Conservation (phyloP, 139 green algal genomes). For the Astrephomene gubernaculifera region DNA sequence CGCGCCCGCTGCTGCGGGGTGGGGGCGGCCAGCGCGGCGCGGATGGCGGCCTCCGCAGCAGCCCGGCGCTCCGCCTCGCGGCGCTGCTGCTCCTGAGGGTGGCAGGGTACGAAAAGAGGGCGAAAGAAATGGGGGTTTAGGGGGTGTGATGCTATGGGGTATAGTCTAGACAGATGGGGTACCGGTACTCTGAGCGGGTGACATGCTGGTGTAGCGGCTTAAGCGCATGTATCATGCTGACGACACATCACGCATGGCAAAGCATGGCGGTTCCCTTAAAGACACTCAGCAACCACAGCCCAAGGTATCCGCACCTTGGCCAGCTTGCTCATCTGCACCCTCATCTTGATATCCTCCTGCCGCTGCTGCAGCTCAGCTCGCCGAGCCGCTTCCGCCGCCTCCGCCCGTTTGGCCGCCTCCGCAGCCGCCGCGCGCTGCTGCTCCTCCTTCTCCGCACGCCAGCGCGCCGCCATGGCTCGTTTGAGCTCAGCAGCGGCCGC, state of each 20-base stretch:
- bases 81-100: slow-evolving; percentile 37
- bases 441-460: slow-evolving; percentile 33
- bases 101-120: too few relatives aligned
- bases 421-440: slow-evolving; percentile 16
- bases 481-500: neutral
- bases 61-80: slow-evolving; percentile 29
- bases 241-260: too few relatives aligned
- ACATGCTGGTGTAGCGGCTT: too few relatives aligned
- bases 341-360: slow-evolving; percentile 16
- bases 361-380: slow-evolving; percentile 30
- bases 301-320: slow-evolving; percentile 46
- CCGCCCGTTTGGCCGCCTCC: neutral
- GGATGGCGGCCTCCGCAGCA: slow-evolving; percentile 22
- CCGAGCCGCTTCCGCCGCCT: neutral
- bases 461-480: slow-evolving; percentile 31
- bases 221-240: too few relatives aligned
- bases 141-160: too few relatives aligned
- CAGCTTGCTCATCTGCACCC: slow-evolving; percentile 29
- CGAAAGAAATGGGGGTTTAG: too few relatives aligned
- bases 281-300: too few relatives aligned
- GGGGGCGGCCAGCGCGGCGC: neutral
- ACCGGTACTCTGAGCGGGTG: too few relatives aligned
- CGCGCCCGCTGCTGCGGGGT: slow-evolving; percentile 34
- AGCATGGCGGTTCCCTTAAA: too few relatives aligned
- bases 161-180: too few relatives aligned